A percentile compares a stretch with the other conserved stretches of the same genome.
Evolutionary conservation across 164 flowering plant species (phyloP).

Genomic region (Nymphaea thermarum): DNA sequence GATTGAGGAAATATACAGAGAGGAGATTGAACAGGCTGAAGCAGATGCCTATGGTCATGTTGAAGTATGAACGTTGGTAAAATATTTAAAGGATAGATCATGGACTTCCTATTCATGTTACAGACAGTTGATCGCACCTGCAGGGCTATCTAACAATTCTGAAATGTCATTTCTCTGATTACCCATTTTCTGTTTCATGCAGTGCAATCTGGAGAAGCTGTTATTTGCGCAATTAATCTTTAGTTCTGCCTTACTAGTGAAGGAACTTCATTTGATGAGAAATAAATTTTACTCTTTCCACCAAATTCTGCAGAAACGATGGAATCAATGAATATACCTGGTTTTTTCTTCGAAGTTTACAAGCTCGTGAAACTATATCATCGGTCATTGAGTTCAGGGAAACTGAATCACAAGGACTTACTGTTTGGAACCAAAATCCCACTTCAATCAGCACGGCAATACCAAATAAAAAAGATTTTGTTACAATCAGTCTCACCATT

Average conservation of each 20-base stretch:
- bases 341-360: too few species aligned
- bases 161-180: too few species aligned
- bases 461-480: too few species aligned
- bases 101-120: neutral
- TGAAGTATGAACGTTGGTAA: neutral
- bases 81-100: neutral
- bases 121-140: neutral
- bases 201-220: neutral
- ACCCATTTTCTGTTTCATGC: neutral
- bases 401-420: too few species aligned
- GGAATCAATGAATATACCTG: too few species aligned
- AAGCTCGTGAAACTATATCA: neutral
- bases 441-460: neutral
- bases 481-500: too few species aligned
- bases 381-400: too few species aligned
- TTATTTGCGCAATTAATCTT: neutral
- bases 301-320: too few species aligned
- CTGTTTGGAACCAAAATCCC: neutral
- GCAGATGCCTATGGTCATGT: conserved; percentile 27
- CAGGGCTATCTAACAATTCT: too few species aligned
- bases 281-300: too few species aligned
- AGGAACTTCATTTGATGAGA: neutral
- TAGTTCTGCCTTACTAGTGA: neutral
- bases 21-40: conserved; percentile 58
- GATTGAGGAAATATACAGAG: conserved; percentile 87